A percentile compares a stretch with the other conserved stretches of the same genome.
Conservation (phyloP, 2,329 filamentous ascomycete genomes). For the Colletotrichum destructivum region DNA sequence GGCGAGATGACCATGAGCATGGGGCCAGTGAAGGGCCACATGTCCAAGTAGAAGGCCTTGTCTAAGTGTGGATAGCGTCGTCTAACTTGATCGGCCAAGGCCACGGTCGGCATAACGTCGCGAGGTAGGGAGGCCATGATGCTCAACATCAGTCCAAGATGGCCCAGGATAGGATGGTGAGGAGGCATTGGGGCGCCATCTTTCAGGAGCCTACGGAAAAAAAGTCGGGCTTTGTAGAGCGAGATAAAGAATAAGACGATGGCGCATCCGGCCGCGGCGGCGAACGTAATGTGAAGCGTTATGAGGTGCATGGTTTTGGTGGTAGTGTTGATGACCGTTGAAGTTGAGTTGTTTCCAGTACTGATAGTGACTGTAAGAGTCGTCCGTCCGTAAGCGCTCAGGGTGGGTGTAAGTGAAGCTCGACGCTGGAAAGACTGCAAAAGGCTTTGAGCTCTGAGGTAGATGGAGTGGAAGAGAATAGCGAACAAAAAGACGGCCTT, state of each 20-base stretch:
- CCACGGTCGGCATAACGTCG: slow-evolving; percentile 17
- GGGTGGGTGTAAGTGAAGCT: not conserved
- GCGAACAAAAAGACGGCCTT: not conserved
- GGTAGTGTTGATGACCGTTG: slow-evolving; percentile 16
- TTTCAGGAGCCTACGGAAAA: slow-evolving; percentile 24
- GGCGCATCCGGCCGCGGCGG: not conserved
- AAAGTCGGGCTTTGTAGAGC: slow-evolving; percentile 17
- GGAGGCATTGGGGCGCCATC: slow-evolving; percentile 28
- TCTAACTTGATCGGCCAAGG: slow-evolving; percentile 14
- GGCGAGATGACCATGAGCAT: slow-evolving; percentile 31
- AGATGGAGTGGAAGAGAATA: slow-evolving; percentile 3
- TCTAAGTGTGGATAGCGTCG: slow-evolving; percentile 12
- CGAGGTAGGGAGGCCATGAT: slow-evolving; percentile 16
- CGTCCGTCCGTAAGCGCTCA: not conserved
- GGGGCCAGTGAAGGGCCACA: slow-evolving; percentile 29
- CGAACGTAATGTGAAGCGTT: slow-evolving; percentile 8
- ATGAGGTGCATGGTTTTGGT: slow-evolving; percentile 20
- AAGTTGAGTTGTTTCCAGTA: slow-evolving; percentile 4
- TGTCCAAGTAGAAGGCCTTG: slow-evolving; percentile 27
- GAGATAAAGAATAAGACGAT: slow-evolving; percentile 2
- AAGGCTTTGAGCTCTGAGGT: not conserved
- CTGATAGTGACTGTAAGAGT: slow-evolving; percentile 12
- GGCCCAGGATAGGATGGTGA: slow-evolving; percentile 22
- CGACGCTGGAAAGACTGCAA: not conserved
- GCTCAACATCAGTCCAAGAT: slow-evolving; percentile 27